phyloP scores from a whole-genome alignment of 768 basidiomycete species.

The Amanita pallidorosea region DNA sequence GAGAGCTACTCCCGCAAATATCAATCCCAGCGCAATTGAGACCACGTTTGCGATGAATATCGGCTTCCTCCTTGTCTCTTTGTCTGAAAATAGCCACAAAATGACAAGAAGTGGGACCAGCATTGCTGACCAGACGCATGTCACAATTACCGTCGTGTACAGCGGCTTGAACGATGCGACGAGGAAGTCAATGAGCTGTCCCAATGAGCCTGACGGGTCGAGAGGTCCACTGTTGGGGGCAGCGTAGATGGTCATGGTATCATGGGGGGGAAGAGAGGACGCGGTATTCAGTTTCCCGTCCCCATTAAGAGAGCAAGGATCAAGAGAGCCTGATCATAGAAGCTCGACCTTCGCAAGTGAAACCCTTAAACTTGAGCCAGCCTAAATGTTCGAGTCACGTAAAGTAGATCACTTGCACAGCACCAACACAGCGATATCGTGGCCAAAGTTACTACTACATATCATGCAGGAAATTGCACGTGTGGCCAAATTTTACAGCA shows the following conservation, averaged over 20 bases:
- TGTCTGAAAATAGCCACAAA: slow-evolving; percentile 14
- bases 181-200: not conserved
- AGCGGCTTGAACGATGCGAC: not conserved
- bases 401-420: too few species aligned
- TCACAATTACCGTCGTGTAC: slow-evolving; percentile 1
- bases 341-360: too few species aligned
- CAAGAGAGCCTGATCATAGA: not conserved
- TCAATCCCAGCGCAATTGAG: slow-evolving; percentile 11
- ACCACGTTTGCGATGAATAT: slow-evolving; percentile 14
- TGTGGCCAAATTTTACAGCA: too few species aligned
- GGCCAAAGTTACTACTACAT: too few species aligned
- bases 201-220: not conserved
- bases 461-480: too few species aligned
- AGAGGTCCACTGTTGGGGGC: not conserved
- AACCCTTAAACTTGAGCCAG: too few species aligned
- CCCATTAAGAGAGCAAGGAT: not conserved
- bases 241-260: not conserved
- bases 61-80: slow-evolving; percentile 8
- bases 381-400: too few species aligned
- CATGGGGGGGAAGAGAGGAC: not conserved
- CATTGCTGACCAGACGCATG: slow-evolving; percentile 6
- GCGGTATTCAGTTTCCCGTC: not conserved
- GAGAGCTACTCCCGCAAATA: not conserved
- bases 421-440: too few species aligned
- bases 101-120: slow-evolving; percentile 11